Evolutionary conservation across 805 yeast genomes (phyloP), one percentile per base, ranked within the genome.

Genomic region (Candida insectorum): DNA sequence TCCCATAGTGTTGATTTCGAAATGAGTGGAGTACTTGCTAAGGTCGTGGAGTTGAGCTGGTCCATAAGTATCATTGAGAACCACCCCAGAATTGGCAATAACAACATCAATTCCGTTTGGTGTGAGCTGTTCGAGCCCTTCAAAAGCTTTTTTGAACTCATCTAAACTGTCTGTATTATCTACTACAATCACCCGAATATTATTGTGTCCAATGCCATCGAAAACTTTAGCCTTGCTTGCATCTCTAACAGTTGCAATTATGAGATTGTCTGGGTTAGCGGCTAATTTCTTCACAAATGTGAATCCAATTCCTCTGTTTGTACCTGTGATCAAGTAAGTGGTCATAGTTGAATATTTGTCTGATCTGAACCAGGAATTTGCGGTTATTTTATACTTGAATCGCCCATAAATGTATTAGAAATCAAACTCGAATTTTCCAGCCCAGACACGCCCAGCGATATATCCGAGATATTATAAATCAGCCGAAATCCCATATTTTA

Each of bases 281-380:
- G 49, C 39, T 9, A 62, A 36, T 28, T 44, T 40, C 26, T 51
- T 47, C 5, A 48, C 54, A 14, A 62, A 44, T 1, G 49, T 52
- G n/a, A 49, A 45, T 4, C 74, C 73, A 20, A 66, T 57, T 4
- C 72, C 71, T 31, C 62, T 50, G n/a, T 66, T 60, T 16, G 66
- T 68, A 15, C 74, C 73, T 3, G 65, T 58, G 18, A 43, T 34
- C 22, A 44, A 39, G 24, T 43, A 43, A 34, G 34, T 37, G 12
- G 36, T 25, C 39, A 37, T 40, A n/a, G n/a, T n/a, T n/a, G n/a
- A n/a, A n/a, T n/a, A n/a, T n/a, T n/a, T n/a, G n/a, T n/a, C n/a
- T n/a, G n/a, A n/a, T n/a, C n/a, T n/a, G n/a, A n/a, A n/a, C n/a
- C n/a, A n/a, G n/a, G n/a, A n/a, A n/a, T n/a, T n/a, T n/a, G n/a